Conservation (phyloP, 768 basidiomycete species). For the Tylopilus sp. region DNA sequence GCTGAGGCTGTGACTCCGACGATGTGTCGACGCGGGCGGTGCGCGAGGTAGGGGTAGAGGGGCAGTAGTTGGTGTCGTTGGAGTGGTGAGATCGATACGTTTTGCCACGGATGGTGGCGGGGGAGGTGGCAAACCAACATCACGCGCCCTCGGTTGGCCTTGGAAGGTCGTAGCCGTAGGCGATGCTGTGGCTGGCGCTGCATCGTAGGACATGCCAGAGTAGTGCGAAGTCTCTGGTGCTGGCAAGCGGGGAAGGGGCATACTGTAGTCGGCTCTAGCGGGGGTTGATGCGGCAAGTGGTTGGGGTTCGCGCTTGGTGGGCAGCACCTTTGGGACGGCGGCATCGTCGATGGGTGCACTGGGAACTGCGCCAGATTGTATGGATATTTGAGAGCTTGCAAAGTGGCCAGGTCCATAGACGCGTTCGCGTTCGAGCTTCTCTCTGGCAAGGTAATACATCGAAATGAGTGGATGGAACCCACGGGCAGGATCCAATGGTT, state of each 20-base stretch:
- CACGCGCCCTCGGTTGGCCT: constrained; percentile 62
- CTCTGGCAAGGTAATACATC: constrained; percentile 93
- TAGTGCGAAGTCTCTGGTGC: constrained; percentile 80
- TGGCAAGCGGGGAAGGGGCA: constrained; percentile 78
- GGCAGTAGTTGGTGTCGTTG: constrained; percentile 27
- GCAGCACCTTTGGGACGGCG: constrained; percentile 13
- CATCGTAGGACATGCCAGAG: constrained; percentile 79
- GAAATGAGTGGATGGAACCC: constrained; percentile 95
- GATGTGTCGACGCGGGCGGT: constrained; percentile 75
- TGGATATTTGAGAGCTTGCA: constrained; percentile 83
- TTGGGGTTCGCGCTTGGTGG: constrained; percentile 30
- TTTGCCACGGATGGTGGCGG: constrained; percentile 26
- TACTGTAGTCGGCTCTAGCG: constrained; percentile 69
- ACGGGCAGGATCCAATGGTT: constrained; percentile 75
- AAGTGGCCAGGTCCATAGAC: constrained; percentile 95
- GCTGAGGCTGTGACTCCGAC: constrained; percentile 80
- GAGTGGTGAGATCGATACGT: constrained; percentile 27
- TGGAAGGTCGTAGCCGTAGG: constrained; percentile 61
- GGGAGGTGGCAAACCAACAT: constrained; percentile 49
- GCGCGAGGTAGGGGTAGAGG: constrained; percentile 55
- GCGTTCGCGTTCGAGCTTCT: constrained; percentile 91
- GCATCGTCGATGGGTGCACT: constrained; percentile 20
- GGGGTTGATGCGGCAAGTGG: constrained; percentile 24
- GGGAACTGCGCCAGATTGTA: constrained; percentile 34
- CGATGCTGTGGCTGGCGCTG: constrained; percentile 44